Percentiles rank a stretch among this genome's conserved stretches.
phyloP scores from a whole-genome alignment of 2,329 filamentous ascomycete genomes.

The Cryphonectria radicalis region DNA sequence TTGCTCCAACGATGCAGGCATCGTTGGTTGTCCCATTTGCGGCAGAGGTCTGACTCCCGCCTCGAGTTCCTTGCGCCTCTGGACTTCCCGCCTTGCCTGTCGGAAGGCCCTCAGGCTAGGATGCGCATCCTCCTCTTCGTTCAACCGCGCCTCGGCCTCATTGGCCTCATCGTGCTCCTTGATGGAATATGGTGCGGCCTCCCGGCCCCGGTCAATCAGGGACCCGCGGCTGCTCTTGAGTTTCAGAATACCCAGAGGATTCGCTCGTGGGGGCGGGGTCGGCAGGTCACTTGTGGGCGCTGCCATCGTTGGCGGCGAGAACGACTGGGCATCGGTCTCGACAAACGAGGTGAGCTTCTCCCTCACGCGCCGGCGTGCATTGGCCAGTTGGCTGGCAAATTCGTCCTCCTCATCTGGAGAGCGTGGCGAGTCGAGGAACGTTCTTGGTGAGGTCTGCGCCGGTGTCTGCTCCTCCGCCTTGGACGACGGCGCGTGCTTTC shows the following conservation, averaged over 20 bases:
- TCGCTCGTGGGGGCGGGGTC: slow-evolving; percentile 46
- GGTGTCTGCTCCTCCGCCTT: slow-evolving; percentile 3
- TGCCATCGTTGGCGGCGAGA: slow-evolving; percentile 39
- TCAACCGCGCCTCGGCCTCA: slow-evolving; percentile 28
- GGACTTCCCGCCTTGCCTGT: slow-evolving; percentile 61
- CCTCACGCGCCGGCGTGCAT: slow-evolving; percentile 71
- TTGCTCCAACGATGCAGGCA: slow-evolving; percentile 13
- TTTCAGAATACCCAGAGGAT: slow-evolving; percentile 66
- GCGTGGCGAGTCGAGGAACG: slow-evolving; percentile 15
- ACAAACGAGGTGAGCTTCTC: slow-evolving; percentile 73
- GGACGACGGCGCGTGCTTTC: neutral
- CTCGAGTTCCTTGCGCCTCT: slow-evolving; percentile 59
- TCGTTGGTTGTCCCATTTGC: slow-evolving; percentile 4
- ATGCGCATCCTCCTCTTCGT: slow-evolving; percentile 47
- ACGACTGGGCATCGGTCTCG: slow-evolving; percentile 60
- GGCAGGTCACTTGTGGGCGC: slow-evolving; percentile 42
- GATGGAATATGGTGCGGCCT: slow-evolving; percentile 56
- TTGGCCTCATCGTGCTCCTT: slow-evolving; percentile 64
- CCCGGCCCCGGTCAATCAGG: slow-evolving; percentile 48
- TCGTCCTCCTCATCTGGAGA: slow-evolving; percentile 62
- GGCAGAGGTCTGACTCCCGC: slow-evolving; percentile 45
- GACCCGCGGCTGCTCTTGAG: slow-evolving; percentile 62
- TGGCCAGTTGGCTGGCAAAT: slow-evolving; percentile 73
- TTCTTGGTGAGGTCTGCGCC: slow-evolving; percentile 1
- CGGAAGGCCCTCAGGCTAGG: slow-evolving; percentile 61